Percentiles rank a stretch among this genome's conserved stretches.
These are phyloP conservation scores for Pseudocercospora vitis DNA, from an alignment of 2,329 filamentous ascomycete species.

Conservation along the genomic window DNA sequence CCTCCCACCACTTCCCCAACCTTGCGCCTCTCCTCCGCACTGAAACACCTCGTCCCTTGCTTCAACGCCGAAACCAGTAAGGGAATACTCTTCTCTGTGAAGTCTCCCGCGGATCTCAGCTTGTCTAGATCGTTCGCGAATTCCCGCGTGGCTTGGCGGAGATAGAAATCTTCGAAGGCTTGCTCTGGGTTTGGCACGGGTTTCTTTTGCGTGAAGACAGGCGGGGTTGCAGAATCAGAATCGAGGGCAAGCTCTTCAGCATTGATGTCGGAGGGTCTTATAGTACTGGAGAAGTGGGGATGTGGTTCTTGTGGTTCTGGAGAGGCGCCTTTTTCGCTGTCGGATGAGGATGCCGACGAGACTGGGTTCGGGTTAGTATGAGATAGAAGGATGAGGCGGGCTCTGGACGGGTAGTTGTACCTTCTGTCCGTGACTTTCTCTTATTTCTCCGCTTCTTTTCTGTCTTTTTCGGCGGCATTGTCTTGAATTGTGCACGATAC, in stretches of 20 bases:
- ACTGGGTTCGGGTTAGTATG: conserved; percentile 7
- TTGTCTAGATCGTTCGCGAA: conserved; percentile 73
- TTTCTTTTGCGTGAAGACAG: conserved; percentile 14
- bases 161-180: conserved; percentile 64
- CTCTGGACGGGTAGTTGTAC: conserved; percentile 14
- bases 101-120: conserved; percentile 68
- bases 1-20: conserved; percentile 30
- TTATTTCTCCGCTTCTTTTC: conserved; percentile 31
- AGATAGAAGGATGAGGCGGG: neutral
- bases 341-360: conserved; percentile 21
- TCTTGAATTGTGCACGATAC: too few species aligned
- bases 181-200: conserved; percentile 26
- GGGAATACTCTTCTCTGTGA: conserved; percentile 60
- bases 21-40: conserved; percentile 52
- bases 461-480: conserved; percentile 26
- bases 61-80: conserved; percentile 67
- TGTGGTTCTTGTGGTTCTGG: conserved; percentile 7
- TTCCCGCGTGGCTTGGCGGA: conserved; percentile 67
- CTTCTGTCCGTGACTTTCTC: conserved; percentile 31
- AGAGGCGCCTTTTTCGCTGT: conserved; percentile 20
- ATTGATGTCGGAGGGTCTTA: neutral
- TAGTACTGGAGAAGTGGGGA: neutral
- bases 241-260: conserved; percentile 4
- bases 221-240: neutral
- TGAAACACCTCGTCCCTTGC: conserved; percentile 66